Evolutionary conservation across 2,329 filamentous ascomycete species (phyloP).

Genomic region (Venturia effusa): DNA sequence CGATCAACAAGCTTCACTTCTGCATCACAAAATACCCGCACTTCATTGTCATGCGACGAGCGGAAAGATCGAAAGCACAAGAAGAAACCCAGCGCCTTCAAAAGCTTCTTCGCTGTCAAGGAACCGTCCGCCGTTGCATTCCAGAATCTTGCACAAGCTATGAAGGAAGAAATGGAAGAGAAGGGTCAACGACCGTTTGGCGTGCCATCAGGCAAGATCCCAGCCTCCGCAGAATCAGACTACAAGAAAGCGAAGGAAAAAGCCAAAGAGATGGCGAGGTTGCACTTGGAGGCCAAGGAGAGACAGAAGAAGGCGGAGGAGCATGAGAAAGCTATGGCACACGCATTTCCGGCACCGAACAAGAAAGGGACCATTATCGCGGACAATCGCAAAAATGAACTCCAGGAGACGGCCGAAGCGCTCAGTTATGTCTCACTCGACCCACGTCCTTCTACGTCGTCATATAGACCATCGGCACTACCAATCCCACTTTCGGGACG

Average conservation of each 20-base stretch:
- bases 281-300: background rate
- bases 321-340: background rate
- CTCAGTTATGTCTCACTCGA: background rate
- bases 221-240: background rate
- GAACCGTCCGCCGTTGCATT: conserved; percentile 2
- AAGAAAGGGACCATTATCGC: background rate
- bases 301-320: background rate
- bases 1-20: background rate
- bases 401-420: background rate
- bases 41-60: background rate
- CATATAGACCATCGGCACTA: background rate
- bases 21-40: background rate
- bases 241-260: conserved; percentile 7
- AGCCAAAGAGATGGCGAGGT: conserved; percentile 5
- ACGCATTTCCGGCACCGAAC: background rate
- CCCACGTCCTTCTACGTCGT: background rate
- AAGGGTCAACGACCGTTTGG: conserved; percentile 5
- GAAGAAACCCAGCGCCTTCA: conserved; percentile 4
- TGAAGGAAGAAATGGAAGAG: background rate
- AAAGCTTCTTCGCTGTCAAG: conserved; percentile 6
- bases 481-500: background rate
- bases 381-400: background rate
- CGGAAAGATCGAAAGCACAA: background rate
- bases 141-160: background rate
- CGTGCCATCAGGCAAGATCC: conserved; percentile 4